Base-by-base conservation (phyloP, 2,329 filamentous ascomycete genomes). In the Diaporthe humulicola region DNA sequence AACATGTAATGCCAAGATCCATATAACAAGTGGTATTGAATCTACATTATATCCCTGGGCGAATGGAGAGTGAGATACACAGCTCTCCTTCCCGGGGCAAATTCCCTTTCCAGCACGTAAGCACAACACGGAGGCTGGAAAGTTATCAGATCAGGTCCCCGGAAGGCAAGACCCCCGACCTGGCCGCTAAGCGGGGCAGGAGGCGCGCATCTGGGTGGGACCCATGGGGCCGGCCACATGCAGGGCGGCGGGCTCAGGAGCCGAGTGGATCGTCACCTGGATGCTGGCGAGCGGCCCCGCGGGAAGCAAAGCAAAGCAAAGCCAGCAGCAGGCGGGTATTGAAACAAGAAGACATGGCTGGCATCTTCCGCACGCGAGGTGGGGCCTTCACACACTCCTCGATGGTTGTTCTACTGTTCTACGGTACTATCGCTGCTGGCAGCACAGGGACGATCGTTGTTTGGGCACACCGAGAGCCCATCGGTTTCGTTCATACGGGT, bases 201-300 rank as follows among this genome's bases (percentile, higher is more conserved):
- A 52, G 48, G 64, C 40, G 45, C 22, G 33, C 33, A 30, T 54
- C 64, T 28, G 33, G 22, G 48, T 33, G 54, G 33, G 30, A 69
- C 48, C 33, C 48, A 54, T 40, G 64, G 22, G 61, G 33, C 45
- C 33, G 48, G 45, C 48, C 64, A 54, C 40, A 69, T 69, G 45
- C 64, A 69, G 22, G 64, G 22, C 64, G 64, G 64, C 64, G 64
- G 64, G 64, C 48, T 54, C 22, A 54, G 30, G n/a, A 69, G 64
- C 64, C 48, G 64, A 54, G 64, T 69, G 64, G 64, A 69, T 54
- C 48, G 48, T 38, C 33, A 69, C n/a, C 48, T 54, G 48, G 28
- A 30, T 19, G 25, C 33, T 36, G 61, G 42, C 25, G 42, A 64
- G 61, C n/a, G 42, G 61, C 12, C 40, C 60, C 45, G 45, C 30